Base-by-base conservation (phyloP, 1,139 yeast genomes). In the Yamadazyma atmosphaerica region DNA sequence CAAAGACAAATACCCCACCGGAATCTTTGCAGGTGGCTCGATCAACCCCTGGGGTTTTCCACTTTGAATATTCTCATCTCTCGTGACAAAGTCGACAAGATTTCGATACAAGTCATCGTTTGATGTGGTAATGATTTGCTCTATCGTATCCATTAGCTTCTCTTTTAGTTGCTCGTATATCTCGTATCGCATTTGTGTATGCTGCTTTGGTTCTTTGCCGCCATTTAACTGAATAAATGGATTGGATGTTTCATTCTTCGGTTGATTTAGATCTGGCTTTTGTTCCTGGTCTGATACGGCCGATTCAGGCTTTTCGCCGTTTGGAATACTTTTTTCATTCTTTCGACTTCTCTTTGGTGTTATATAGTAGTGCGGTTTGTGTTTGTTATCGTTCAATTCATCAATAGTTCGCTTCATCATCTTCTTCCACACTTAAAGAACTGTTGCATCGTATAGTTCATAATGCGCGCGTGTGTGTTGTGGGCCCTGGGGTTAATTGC, bases 1-100 rank as follows among this genome's bases (percentile, higher is more conserved):
- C 38, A 81, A 62, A 42, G 70, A 71, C 4, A 81, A 55, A 39
- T 77, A 61, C 1, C 74, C 79, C 2, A 75, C 63, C 2, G 63
- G 63, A 7, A 77, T 46, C 40, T 65, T 65, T 11, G 44, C n/a
- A 3, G 23, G 4, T 2, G 43, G 40, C 4, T 21, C 21, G 6
- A 42, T 42, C 8, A 38, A 14, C 3, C 29, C 24, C 16, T 1
- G 31, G 21, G 8, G 22, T 6, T 19, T 16, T 17, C 13, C 26
- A 18, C 12, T 26, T 8, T 34, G 15, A 10, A 22, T 18, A 27
- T 17, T 3, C 3, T 17, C 4, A 2, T 16, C 11, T 6, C 21
- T 11, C 9, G 10, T 17, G 24, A 41, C 32, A 27, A 46, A 45
- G 26, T 29, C 34, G 15, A 34, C 17, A 10, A 48, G 39, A 21